phyloP scores from a whole-genome alignment of 768 basidiomycete genomes.

The Suillus subaureus region DNA sequence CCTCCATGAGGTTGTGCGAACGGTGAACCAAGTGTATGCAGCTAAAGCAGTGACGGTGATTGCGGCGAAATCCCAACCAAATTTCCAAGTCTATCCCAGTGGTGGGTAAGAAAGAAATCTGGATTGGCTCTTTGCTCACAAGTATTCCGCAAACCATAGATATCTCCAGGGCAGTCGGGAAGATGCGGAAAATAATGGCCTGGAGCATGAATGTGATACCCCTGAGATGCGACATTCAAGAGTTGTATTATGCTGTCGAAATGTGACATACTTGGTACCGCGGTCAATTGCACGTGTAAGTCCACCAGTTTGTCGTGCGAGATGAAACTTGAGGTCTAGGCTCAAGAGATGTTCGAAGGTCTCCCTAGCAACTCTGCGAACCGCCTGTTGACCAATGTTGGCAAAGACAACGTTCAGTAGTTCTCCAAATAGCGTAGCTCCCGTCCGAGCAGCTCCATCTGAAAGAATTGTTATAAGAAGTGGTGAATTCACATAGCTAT shows the following conservation, averaged over 20 bases:
- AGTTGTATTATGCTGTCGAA: not conserved
- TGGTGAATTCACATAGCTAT: not conserved
- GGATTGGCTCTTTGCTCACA: slow-evolving; percentile 45
- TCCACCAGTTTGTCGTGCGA: slow-evolving; percentile 93
- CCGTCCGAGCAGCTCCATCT: slow-evolving; percentile 92
- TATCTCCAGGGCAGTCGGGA: slow-evolving; percentile 95
- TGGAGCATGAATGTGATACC: slow-evolving; percentile 96
- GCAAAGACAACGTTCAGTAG: slow-evolving; percentile 95
- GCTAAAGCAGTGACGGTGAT: slow-evolving; percentile 84
- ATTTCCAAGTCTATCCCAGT: slow-evolving; percentile 82
- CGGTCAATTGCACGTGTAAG: slow-evolving; percentile 95
- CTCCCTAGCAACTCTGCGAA: slow-evolving; percentile 92
- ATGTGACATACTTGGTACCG: slow-evolving; percentile 80
- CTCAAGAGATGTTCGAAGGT: slow-evolving; percentile 93
- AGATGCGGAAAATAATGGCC: slow-evolving; percentile 91
- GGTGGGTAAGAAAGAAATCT: slow-evolving; percentile 3
- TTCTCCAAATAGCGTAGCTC: slow-evolving; percentile 89
- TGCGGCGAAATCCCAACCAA: slow-evolving; percentile 96
- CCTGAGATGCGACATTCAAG: slow-evolving; percentile 41
- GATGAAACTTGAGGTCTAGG: slow-evolving; percentile 90
- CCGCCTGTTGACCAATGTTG: slow-evolving; percentile 90
- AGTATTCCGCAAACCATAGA: slow-evolving; percentile 96
- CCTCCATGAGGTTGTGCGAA: slow-evolving; percentile 96
- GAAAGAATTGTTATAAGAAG: slow-evolving; percentile 7
- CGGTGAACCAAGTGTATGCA: slow-evolving; percentile 96